Evolutionary conservation across 345 rosid genomes (phyloP).

Genomic region (Kandelia obovata): DNA sequence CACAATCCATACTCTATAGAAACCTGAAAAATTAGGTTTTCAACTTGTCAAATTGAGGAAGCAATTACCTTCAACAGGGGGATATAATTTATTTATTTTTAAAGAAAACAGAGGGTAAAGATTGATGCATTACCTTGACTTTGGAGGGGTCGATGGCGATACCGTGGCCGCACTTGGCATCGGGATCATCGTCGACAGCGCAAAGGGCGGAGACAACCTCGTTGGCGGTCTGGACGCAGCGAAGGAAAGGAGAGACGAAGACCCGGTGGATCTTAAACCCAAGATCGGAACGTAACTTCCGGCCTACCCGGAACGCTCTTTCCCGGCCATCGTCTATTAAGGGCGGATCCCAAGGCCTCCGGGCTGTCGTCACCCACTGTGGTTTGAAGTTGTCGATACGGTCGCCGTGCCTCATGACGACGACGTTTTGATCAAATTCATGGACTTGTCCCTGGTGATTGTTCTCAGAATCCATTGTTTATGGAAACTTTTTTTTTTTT

Average conservation of each 20-base stretch:
- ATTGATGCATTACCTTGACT: slow-evolving; percentile 49
- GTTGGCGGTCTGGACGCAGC: slow-evolving; percentile 74
- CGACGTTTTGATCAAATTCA: slow-evolving; percentile 42
- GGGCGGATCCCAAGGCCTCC: slow-evolving; percentile 82
- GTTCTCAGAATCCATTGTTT: slow-evolving; percentile 10
- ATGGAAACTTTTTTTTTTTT: background rate
- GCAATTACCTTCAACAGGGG: background rate
- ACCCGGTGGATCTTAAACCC: slow-evolving; percentile 74
- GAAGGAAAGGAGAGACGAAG: slow-evolving; percentile 79
- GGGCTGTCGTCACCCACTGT: slow-evolving; percentile 54
- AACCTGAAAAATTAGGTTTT: slow-evolving; percentile 36
- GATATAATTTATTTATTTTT: too few relatives aligned
- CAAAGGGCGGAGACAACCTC: slow-evolving; percentile 55
- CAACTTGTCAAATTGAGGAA: background rate
- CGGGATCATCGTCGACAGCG: slow-evolving; percentile 32
- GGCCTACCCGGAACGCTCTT: slow-evolving; percentile 51
- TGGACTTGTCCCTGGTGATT: too few relatives aligned
- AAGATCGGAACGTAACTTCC: slow-evolving; percentile 41
- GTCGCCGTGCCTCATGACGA: slow-evolving; percentile 94
- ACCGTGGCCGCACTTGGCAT: slow-evolving; percentile 27
- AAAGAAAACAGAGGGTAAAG: background rate
- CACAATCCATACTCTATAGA: slow-evolving; percentile 72
- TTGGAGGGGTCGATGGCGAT: slow-evolving; percentile 46
- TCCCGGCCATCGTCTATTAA: slow-evolving; percentile 42
- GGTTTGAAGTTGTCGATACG: slow-evolving; percentile 66